Base-by-base conservation (phyloP, 768 basidiomycete species). In the Lentinula lateritia region DNA sequence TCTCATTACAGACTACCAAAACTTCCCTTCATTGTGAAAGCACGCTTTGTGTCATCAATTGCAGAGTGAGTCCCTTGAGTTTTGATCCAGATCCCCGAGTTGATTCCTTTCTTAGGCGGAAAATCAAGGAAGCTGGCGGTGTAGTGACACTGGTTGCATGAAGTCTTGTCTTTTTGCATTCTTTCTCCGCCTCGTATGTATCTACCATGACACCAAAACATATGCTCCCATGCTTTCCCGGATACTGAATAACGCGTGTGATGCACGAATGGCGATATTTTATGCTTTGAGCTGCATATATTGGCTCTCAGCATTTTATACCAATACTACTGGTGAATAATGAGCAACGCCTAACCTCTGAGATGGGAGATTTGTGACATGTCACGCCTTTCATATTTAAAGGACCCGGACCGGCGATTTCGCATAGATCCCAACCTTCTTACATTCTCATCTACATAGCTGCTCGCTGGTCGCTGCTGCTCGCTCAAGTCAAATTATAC, bases 1-100 rank as follows among this genome's bases (percentile, higher is more conserved):
- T 6, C 1, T 9, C 9, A 48, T 48, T 5, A 7, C 48, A 61
- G 61, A 15, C 23, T 61, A 36, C 61, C 61, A 28, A 88, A 88
- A 72, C 78, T 92, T 54, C 97, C 97, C 15, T 93, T 94, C 81
- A 98, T 99, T 71, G 92, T 99, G 69, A 98, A 98, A 82, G 95
- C 97, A 60, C 94, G 97, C 65, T 96, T 89, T 71, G 95, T 98
- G 58, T 96, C 94, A 45, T 82, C 78, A 67, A 88, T 83, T 70
- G 95, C 95, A 65, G 92, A 94, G 92, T 78, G 66, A 63, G 83
- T 79, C 6, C 50, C 50, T 55, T 28, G 45, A 52, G 50, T 16
- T n/a, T 57, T 13, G n/a, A 6, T 38, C 38, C 28, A 38, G 2
- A 42, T 39, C 52, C 45, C 18, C 36, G 3, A 50, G 53, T 66